Conservation (phyloP, 306 rosid species). For the Casuarina cunninghamiana region DNA sequence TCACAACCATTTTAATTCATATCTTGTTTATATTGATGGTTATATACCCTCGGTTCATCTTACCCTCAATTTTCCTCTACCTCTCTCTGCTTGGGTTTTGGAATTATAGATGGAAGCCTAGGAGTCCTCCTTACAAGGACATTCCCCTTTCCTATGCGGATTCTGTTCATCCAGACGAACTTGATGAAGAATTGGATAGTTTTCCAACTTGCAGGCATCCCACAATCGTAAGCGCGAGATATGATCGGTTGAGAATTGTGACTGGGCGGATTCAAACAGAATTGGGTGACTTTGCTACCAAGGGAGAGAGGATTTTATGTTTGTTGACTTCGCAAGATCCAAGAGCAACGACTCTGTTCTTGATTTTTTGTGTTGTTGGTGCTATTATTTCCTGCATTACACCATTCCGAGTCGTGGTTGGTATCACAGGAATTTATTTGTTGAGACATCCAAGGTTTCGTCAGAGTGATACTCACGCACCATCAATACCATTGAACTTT, state of each 20-base stretch:
- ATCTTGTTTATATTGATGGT: slow-evolving; percentile 79
- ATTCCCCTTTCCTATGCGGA: slow-evolving; percentile 83
- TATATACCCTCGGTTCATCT: slow-evolving; percentile 89
- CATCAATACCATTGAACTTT: slow-evolving; percentile 88
- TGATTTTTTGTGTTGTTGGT: slow-evolving; percentile 81
- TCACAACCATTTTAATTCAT: slow-evolving; percentile 79
- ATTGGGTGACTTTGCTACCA: slow-evolving; percentile 91
- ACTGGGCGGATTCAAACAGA: slow-evolving; percentile 89
- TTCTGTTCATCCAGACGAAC: slow-evolving; percentile 82
- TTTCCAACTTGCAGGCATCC: slow-evolving; percentile 79
- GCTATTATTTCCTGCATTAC: slow-evolving; percentile 83
- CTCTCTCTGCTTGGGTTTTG: slow-evolving; percentile 89
- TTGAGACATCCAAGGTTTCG: slow-evolving; percentile 94
- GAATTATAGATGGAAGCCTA: slow-evolving; percentile 93
- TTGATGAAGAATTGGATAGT: slow-evolving; percentile 90
- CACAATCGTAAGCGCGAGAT: slow-evolving; percentile 80
- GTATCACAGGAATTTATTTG: slow-evolving; percentile 75
- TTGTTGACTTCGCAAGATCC: slow-evolving; percentile 98
- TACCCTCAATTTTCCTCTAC: slow-evolving; percentile 91
- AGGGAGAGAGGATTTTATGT: slow-evolving; percentile 92
- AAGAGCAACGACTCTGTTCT: slow-evolving; percentile 86
- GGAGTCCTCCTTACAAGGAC: slow-evolving; percentile 98
- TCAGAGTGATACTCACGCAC: slow-evolving; percentile 55
- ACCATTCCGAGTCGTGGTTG: slow-evolving; percentile 89
- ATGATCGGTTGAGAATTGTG: slow-evolving; percentile 82